Evolutionary conservation across 805 yeast species (phyloP), one percentile per base, ranked within the genome.

Genomic region (Cyberlindnera maritima): DNA sequence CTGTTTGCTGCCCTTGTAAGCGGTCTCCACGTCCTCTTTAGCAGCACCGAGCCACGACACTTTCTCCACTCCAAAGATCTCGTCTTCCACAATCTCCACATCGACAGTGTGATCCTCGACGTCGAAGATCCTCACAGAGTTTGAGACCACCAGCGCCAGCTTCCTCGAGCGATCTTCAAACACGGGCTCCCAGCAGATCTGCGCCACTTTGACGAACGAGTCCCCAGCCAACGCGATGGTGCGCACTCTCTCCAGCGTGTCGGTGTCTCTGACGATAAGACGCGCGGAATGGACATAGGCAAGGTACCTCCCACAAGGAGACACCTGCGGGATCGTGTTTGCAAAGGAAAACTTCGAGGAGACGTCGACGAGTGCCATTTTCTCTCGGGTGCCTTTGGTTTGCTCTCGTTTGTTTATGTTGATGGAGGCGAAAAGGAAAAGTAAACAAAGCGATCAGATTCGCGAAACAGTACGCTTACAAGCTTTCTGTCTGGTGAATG

Each of bases 131-230:
- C 47, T 41, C 5, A 53, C 47, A 13, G 32, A 41, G 4, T 44
- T 44, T 10, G 39, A 45, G 3, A 54, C 12, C 20, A 55, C 37
- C 1, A 55, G 46, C 2, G 54, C 57, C 11, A 56, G 4, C 29
- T 56, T 56, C 17, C 26, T 37, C 2, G 44, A 33, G 11, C 26
- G 40, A 2, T 42, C 44, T 6, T 41, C 23, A 18, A 11, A 38
- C 9, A 15, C 2, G 1, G 56, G 60, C 26, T 55, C 59, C 58
- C 58, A 56, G 8, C 36, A 3, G 2, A 56, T 31, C 46, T 55
- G 57, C 28, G 55, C 40, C 3, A 56, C 47, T 32, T 48, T 51
- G 8, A 44, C 26, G 32, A 44, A 53, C 7, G 19, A 29, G 2
- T 6, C 29, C 2, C 47, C 38, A 21, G 25, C 25, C 3, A 52